phyloP scores from a whole-genome alignment of 2,329 filamentous ascomycete species.

The Aspergillus ibericus region DNA sequence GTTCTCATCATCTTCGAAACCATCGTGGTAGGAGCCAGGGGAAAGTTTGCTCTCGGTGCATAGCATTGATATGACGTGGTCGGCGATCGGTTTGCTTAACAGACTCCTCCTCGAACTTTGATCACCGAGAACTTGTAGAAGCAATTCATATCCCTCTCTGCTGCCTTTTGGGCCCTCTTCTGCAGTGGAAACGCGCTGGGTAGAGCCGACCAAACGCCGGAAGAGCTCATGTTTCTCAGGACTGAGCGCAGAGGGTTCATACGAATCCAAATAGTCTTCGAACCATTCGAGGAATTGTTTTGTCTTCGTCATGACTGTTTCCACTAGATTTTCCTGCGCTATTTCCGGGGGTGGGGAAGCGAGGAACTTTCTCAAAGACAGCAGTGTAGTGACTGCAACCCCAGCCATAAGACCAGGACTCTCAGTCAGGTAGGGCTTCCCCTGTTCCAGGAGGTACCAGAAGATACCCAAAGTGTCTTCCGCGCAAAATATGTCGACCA shows the following conservation, averaged over 20 bases:
- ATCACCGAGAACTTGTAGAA: constrained; percentile 79
- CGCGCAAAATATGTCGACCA: constrained; percentile 82
- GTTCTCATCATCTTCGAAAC: constrained; percentile 66
- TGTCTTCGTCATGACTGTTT: constrained; percentile 72
- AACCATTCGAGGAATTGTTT: constrained; percentile 79
- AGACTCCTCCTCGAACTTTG: constrained; percentile 62
- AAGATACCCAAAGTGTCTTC: constrained; percentile 86
- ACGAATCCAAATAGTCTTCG: constrained; percentile 64
- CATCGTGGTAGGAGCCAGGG: constrained; percentile 59
- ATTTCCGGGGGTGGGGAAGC: constrained; percentile 73
- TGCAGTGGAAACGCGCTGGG: constrained; percentile 64
- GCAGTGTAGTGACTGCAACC: constrained; percentile 73
- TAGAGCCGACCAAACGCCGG: constrained; percentile 66
- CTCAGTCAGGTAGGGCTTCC: constrained; percentile 62
- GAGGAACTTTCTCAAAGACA: constrained; percentile 75
- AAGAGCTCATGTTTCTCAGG: constrained; percentile 59
- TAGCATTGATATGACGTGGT: constrained; percentile 51
- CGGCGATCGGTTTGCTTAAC: constrained; percentile 67
- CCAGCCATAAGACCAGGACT: constrained; percentile 77
- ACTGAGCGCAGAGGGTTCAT: constrained; percentile 55
- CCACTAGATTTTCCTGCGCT: constrained; percentile 81
- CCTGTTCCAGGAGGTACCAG: constrained; percentile 75
- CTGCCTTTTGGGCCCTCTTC: constrained; percentile 70
- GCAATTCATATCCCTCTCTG: constrained; percentile 77
- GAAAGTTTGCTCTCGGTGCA: constrained; percentile 72